phyloP scores from a whole-genome alignment of 169 alveolate genomes.

The Neospora caninum region DNA sequence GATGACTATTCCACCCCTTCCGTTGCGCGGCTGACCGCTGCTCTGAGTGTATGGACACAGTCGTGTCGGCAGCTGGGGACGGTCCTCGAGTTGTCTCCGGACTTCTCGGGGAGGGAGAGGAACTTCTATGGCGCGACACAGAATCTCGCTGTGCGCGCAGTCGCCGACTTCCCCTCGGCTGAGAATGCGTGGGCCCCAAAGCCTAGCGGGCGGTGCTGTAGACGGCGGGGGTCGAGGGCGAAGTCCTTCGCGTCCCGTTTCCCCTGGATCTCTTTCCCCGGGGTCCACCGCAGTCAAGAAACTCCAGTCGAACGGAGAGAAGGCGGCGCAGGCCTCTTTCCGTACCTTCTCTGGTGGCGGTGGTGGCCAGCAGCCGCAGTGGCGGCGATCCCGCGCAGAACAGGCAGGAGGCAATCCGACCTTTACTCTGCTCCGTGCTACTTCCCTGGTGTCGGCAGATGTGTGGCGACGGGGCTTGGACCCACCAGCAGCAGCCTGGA shows the following conservation, averaged over 20 bases:
- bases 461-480: not conserved
- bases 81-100: not conserved
- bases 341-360: conserved; percentile 6
- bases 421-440: not conserved
- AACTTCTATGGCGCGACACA: not conserved
- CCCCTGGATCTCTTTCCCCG: not conserved
- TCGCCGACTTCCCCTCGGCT: not conserved
- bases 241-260: not conserved
- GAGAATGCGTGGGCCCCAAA: too few relatives aligned
- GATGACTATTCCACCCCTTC: not conserved
- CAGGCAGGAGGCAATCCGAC: not conserved
- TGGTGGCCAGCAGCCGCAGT: conserved; percentile 23
- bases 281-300: not conserved
- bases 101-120: not conserved
- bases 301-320: not conserved
- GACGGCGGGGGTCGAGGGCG: not conserved
- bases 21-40: not conserved
- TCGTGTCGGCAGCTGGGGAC: conserved; percentile 5
- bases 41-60: not conserved
- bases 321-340: not conserved
- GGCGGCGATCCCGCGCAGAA: not conserved
- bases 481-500: not conserved
- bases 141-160: not conserved
- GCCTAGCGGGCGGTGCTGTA: not conserved
- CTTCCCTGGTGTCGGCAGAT: not conserved